Evolutionary conservation across 148 eudicot species (phyloP).

Genomic region (Beta vulgaris): DNA sequence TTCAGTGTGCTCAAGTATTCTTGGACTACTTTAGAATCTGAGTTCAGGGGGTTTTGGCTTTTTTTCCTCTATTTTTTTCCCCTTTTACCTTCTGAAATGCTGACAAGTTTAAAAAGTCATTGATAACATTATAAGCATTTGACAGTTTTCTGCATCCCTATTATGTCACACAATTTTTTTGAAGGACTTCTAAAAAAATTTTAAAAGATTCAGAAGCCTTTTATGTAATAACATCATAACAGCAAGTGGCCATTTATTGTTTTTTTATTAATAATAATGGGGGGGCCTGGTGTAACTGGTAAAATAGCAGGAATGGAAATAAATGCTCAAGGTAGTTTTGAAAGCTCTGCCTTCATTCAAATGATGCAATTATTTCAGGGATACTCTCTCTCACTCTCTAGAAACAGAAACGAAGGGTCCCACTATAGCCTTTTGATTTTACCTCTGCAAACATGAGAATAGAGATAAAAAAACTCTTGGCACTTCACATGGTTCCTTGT

Average conservation of each 20-base stretch:
- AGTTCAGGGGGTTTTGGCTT: conserved; percentile 21
- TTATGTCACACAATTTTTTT: background rate
- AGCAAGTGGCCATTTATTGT: conserved; percentile 26
- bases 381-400: background rate
- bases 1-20: conserved; percentile 11
- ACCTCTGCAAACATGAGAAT: conserved; percentile 9
- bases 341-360: conserved; percentile 23
- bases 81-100: background rate
- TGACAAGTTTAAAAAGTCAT: conserved; percentile 20
- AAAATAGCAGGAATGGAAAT: background rate
- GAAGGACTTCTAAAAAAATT: too few species aligned
- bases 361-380: conserved; percentile 32
- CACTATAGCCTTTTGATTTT: conserved; percentile 15
- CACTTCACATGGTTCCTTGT: conserved; percentile 29
- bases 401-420: background rate
- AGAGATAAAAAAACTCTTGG: background rate
- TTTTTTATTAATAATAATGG: background rate
- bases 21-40: conserved; percentile 20
- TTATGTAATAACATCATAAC: conserved; percentile 20
- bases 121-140: conserved; percentile 14
- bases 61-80: background rate
- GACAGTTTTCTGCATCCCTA: conserved; percentile 19
- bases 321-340: conserved; percentile 25
- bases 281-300: background rate
- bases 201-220: conserved; percentile 17